phyloP scores from a whole-genome alignment of 1,284 basidiomycete genomes.

The Sphagnurus paluster region DNA sequence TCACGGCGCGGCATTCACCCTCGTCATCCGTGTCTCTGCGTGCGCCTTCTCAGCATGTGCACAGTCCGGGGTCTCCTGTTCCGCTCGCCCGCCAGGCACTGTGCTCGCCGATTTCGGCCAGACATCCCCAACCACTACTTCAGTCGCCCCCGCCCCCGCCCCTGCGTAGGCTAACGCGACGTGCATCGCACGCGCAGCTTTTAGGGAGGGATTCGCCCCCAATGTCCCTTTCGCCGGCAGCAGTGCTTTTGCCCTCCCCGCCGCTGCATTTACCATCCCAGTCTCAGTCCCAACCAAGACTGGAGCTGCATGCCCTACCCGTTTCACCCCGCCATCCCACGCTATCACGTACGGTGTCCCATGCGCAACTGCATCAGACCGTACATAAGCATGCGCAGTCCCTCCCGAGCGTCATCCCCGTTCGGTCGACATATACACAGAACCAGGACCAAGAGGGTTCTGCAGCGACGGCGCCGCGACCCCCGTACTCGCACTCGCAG shows the following conservation, averaged over 20 bases:
- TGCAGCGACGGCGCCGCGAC: conserved; percentile 6
- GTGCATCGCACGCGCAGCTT: conserved; percentile 23
- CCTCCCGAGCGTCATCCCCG: conserved; percentile 11
- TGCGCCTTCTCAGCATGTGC: no score
- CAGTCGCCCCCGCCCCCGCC: no score
- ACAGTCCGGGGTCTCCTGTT: no score
- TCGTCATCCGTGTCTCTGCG: not conserved
- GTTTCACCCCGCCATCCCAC: not conserved
- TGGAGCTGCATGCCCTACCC: not conserved
- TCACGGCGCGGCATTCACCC: conserved; percentile 10
- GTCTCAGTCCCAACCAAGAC: not conserved
- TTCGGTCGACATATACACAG: no score
- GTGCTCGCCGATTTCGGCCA: conserved; percentile 27
- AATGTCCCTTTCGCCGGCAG: not conserved
- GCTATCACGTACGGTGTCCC: conserved; percentile 19
- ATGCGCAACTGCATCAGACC: conserved; percentile 18
- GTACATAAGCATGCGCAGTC: conserved; percentile 3
- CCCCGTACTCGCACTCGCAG: not conserved
- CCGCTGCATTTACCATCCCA: not conserved
- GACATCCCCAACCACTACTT: conserved; percentile 6
- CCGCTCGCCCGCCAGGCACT: conserved; percentile 16
- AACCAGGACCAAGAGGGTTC: no score
- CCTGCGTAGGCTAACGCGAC: conserved; percentile 14
- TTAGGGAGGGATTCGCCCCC: conserved; percentile 5
- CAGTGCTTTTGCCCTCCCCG: not conserved